These are phyloP conservation scores for Colletotrichum truncatum DNA, from an alignment of 2,329 filamentous ascomycete genomes.

Conservation along the genomic window DNA sequence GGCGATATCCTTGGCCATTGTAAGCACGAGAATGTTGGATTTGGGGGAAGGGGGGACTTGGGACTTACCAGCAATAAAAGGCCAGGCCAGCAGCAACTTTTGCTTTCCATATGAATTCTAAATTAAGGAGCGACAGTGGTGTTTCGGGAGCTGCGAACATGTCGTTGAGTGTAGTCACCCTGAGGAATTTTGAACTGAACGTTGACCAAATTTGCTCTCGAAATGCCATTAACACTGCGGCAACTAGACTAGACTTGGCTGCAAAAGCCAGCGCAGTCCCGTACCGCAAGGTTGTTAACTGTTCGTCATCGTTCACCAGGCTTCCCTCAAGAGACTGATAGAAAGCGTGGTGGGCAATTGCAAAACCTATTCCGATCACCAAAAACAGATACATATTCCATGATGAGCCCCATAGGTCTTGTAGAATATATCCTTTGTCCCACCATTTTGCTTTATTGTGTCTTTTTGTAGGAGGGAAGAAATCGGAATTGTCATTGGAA, in stretches of 20 bases:
- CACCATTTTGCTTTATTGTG: not conserved
- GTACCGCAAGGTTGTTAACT: slow-evolving; percentile 44
- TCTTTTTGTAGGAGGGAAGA: not conserved
- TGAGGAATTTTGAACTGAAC: slow-evolving; percentile 28
- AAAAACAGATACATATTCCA: slow-evolving; percentile 46
- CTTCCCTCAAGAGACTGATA: slow-evolving; percentile 40
- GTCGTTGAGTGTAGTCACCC: not conserved
- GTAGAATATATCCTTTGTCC: not conserved
- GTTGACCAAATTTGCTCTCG: slow-evolving; percentile 26
- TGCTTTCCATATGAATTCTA: slow-evolving; percentile 40
- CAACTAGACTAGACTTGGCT: slow-evolving; percentile 44
- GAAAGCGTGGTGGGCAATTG: slow-evolving; percentile 45
- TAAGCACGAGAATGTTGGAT: no score
- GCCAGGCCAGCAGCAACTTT: slow-evolving; percentile 43
- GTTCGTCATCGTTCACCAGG: slow-evolving; percentile 36
- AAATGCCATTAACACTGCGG: slow-evolving; percentile 37
- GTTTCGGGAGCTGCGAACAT: slow-evolving; percentile 5
- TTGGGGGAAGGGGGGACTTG: fast-evolving
- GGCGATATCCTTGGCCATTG: slow-evolving; percentile 33
- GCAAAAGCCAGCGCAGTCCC: slow-evolving; percentile 45
- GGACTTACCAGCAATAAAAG: slow-evolving; percentile 39
- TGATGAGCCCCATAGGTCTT: slow-evolving; percentile 45
- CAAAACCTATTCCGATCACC: slow-evolving; percentile 39
- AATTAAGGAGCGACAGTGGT: slow-evolving; percentile 32
- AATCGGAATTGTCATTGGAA: not conserved